Evolutionary conservation across 2,329 filamentous ascomycete genomes (phyloP).

Genomic region (Penicillium brasilianum): DNA sequence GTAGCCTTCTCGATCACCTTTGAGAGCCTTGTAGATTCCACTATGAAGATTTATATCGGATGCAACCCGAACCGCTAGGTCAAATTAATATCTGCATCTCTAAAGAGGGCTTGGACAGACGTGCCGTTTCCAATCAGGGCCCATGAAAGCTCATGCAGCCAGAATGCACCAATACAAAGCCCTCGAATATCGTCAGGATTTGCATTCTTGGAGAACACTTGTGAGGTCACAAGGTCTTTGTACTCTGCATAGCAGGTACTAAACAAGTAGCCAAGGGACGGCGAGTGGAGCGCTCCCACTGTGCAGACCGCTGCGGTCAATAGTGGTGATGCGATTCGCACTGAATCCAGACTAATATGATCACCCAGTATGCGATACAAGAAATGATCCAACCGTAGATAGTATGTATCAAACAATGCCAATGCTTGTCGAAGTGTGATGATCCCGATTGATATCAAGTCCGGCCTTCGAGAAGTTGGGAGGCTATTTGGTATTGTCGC

Average conservation of each 20-base stretch:
- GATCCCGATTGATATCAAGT: slow-evolving; percentile 53
- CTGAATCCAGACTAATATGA: slow-evolving; percentile 44
- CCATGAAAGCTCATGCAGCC: slow-evolving; percentile 53
- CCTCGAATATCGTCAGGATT: slow-evolving; percentile 53
- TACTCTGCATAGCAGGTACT: slow-evolving; percentile 50
- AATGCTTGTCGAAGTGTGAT: slow-evolving; percentile 51
- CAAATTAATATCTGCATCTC: slow-evolving; percentile 2
- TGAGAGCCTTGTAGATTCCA: slow-evolving; percentile 30
- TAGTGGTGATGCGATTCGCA: slow-evolving; percentile 46
- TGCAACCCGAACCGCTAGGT: slow-evolving; percentile 29
- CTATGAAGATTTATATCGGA: slow-evolving; percentile 33
- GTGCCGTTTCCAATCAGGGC: slow-evolving; percentile 23
- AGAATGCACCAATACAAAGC: slow-evolving; percentile 56
- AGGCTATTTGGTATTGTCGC: slow-evolving; percentile 11
- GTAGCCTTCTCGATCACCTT: slow-evolving; percentile 30
- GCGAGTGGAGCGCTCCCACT: slow-evolving; percentile 52
- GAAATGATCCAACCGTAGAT: slow-evolving; percentile 53
- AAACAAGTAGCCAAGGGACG: slow-evolving; percentile 34
- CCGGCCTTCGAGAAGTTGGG: slow-evolving; percentile 27
- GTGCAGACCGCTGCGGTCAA: slow-evolving; percentile 53
- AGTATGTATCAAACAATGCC: slow-evolving; percentile 48
- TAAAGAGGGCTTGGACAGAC: neutral
- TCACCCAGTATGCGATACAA: slow-evolving; percentile 51
- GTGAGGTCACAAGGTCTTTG: slow-evolving; percentile 48
- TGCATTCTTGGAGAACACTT: slow-evolving; percentile 52